Conservation (phyloP, 2,329 filamentous ascomycete species). For the Daldinia sp. region DNA sequence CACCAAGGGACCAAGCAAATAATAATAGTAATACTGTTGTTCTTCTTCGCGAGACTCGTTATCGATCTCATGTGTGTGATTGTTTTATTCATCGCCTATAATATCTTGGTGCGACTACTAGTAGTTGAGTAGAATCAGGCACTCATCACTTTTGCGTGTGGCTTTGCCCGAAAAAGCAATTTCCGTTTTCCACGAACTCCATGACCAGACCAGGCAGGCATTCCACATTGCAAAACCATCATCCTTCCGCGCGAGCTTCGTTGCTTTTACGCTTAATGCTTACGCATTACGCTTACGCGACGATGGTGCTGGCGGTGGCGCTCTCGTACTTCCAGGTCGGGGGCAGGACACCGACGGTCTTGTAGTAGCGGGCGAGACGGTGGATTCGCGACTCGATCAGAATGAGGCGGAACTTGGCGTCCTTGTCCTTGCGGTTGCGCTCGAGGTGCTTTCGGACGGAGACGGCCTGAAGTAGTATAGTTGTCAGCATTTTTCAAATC, state of each 20-base stretch:
- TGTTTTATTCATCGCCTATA: constrained; percentile 37
- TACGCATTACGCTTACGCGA: constrained; percentile 75
- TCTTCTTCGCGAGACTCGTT: constrained; percentile 39
- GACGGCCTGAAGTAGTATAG: constrained; percentile 73
- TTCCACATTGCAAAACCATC: constrained; percentile 42
- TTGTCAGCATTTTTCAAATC: constrained; percentile 36
- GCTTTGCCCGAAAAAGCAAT: constrained; percentile 48
- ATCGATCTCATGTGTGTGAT: constrained; percentile 38
- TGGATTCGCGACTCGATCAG: constrained; percentile 99
- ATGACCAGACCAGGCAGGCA: constrained; percentile 46
- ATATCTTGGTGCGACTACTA: constrained; percentile 35
- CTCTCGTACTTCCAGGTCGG: constrained; percentile 99
- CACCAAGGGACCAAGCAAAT: constrained; percentile 4
- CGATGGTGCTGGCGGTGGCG: constrained; percentile 93
- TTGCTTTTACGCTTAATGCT: not conserved
- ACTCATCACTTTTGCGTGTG: constrained; percentile 35
- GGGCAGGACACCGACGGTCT: constrained; percentile 86
- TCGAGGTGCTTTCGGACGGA: constrained; percentile 99
- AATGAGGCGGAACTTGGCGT: constrained; percentile 99
- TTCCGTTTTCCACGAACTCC: constrained; percentile 52
- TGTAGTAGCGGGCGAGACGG: constrained; percentile 99
- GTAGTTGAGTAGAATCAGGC: constrained; percentile 23
- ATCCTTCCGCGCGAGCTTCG: constrained; percentile 15
- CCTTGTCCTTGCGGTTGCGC: constrained; percentile 99
- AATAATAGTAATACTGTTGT: constrained; percentile 13